Evolutionary conservation across 2,329 filamentous ascomycete genomes (phyloP), one percentile per base, ranked within the genome.

Genomic region (Metarhizium guizhouense): DNA sequence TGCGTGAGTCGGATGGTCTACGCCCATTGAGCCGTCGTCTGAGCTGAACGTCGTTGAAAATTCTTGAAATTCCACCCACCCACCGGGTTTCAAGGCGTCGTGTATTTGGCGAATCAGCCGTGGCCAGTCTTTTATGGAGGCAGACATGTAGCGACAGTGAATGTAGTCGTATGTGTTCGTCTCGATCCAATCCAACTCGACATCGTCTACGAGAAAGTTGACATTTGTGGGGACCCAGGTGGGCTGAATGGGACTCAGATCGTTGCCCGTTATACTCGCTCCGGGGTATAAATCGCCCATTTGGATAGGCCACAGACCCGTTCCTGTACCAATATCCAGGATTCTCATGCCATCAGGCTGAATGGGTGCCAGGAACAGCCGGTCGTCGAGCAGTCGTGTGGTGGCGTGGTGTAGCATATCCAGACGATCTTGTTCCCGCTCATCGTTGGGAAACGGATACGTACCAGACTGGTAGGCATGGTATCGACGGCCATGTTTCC

Each of bases 171-270:
- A 69, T 13, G 61, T 55, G 2, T 57, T 49, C 0, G 59, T 52
- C 34, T 67, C 52, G 16, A 55, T 55, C 83, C 83, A 86, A 1
- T 79, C 72, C 38, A 78, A 72, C 61, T 84, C 80, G 18, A 76
- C 73, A 61, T 85, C 81, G 61, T 85, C 82, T 7, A 86, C 73
- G 40, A 83, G 65, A 62, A 84, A 85, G 6, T 72, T 73, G 54
- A 83, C 73, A 59, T 84, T 85, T 3, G 78, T 75, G 2, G 82
- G 82, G 1, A 84, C 74, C 68, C 71, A 74, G 10, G 67, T 65
- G 3, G 73, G 74, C 57, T 77, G 73, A 13, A 76, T 76, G 0
- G 74, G 73, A 30, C 71, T 72, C 0, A 76, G 61, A 43, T 76
- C 72, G 25, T 69, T 70, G 45, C 72, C 72, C 0, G 70, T 53